Base-by-base conservation (phyloP, 371 early-diverging fungal genomes). In the Mucor mucedo region DNA sequence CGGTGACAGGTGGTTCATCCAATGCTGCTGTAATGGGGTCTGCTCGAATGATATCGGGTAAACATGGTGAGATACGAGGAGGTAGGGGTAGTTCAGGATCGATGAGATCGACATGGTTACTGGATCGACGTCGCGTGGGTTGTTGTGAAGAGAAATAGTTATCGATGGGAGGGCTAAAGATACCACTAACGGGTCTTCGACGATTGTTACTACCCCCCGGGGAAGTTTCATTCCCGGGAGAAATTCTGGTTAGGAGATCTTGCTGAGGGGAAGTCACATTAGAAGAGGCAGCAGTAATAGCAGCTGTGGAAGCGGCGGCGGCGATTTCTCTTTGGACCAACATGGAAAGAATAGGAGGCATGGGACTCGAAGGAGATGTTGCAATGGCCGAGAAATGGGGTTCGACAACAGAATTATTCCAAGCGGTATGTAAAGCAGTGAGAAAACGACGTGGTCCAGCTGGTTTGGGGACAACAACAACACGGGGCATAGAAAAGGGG, bases 391-490 rank as follows among this genome's bases (percentile, higher is more conserved):
- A 72, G 54, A 79, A 84, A 8, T 78, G 73, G 4, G 81, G 83
- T 30, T 84, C 83, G 8, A 85, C 73, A 1, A 78, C 70, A 0
- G 82, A 71, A 28, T 75, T 71, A 55, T 79, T 73, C 60, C 82
- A 77, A 7, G 80, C 84, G 0, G 84, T 84, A 64, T 84, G 85
- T n/a, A 87, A 68, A 0, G 85, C 84, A 0, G 83, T 82, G 57
- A 87, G 58, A 40, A 87, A 77, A 11, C 85, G 71, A 4, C 84
- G 68, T 11, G 87, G 87, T 11, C 87, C 87, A 29, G 82, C 84
- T 1, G 87, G 87, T 61, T 87, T 87, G 1, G 85, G 84, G 11
- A 87, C 77, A 6, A 87, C 83, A 28, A 86, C 66, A 4, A 86
- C 74, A 29, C 83, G 84, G 10, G 84, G 86, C 59, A 79, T 68